Evolutionary conservation across 2,329 filamentous ascomycete species (phyloP), one percentile per base, ranked within the genome.

Genomic region (Ceratocystis harringtonii): DNA sequence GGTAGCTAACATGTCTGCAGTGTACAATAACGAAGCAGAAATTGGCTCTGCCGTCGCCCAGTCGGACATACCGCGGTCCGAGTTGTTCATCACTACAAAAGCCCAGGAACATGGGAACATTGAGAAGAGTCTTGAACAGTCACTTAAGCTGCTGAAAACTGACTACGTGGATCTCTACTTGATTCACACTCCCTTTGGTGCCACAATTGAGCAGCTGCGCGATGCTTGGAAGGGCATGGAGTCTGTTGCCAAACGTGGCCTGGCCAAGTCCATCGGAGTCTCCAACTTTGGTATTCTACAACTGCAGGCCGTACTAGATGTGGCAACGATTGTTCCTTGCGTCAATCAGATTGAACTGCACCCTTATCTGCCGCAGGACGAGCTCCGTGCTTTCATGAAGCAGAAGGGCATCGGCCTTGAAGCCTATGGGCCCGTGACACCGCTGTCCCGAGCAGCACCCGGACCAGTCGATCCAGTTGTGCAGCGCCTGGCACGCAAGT

Each of bases 271-370:
- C 48, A 80, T 82, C 65, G 80, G 79, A 61, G 78, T 82, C 44
- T 79, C 76, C 70, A 81, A 82, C 74, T 81, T 78, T 72, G 79
- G 76, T 25, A 72, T 75, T 60, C 68, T 71, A 6, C 73, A 73
- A 19, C 72, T 80, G 22, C 73, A 78, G 69, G 70, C 75, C n/a
- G 72, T 81, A 52, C 71, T 79, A 22, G 65, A 71, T 62, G 80
- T 81, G 70, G 80, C 80, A n/a, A 79, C 75, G 48, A 77, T 84
- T 10, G 74, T 77, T 1, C 85, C 85, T 0, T 82, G 82, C 1
- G 80, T 81, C 69, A 88, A 88, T 74, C 85, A 88, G 74, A 83
- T 88, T 68, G 85, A 88, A 72, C 83, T 83, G 63, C 84, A 88
- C 72, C 84, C 85, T 1, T 86, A 86, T 70, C 77, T 88, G 10